Evolutionary conservation across 2,329 filamentous ascomycete genomes (phyloP).

Genomic region (Scedosporium minutisporum): DNA sequence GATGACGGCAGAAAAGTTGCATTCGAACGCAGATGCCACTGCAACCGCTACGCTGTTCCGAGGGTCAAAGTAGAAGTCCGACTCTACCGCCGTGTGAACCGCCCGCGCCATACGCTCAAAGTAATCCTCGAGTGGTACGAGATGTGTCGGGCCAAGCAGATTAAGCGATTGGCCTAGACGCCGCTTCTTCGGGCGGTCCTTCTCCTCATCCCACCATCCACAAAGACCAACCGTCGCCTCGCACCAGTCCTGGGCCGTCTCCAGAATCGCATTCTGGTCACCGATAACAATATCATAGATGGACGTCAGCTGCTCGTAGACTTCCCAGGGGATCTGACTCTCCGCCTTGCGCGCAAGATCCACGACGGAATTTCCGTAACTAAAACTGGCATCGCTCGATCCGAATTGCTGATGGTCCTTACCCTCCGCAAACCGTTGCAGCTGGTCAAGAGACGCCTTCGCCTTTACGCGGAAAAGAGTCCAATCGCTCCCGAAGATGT

Average conservation of each 20-base stretch:
- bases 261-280: slow-evolving; percentile 63
- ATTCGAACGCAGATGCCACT: slow-evolving; percentile 73
- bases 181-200: slow-evolving; percentile 42
- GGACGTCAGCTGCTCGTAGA: slow-evolving; percentile 75
- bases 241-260: slow-evolving; percentile 79
- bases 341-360: slow-evolving; percentile 68
- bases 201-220: slow-evolving; percentile 93
- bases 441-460: slow-evolving; percentile 55
- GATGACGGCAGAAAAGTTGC: slow-evolving; percentile 67
- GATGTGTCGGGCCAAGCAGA: slow-evolving; percentile 5
- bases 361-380: slow-evolving; percentile 38
- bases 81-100: slow-evolving; percentile 58
- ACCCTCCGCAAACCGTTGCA: slow-evolving; percentile 73
- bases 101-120: slow-evolving; percentile 61
- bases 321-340: slow-evolving; percentile 78
- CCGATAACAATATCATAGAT: slow-evolving; percentile 77
- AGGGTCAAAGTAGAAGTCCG: slow-evolving; percentile 69
- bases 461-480: slow-evolving; percentile 70
- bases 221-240: slow-evolving; percentile 77
- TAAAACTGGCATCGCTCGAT: slow-evolving; percentile 26
- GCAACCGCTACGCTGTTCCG: slow-evolving; percentile 70
- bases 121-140: slow-evolving; percentile 47
- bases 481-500: slow-evolving; percentile 75
- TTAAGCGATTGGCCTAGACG: slow-evolving; percentile 25
- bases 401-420: slow-evolving; percentile 30